Percentiles rank a stretch among this genome's conserved stretches.
Evolutionary conservation across 2,329 filamentous ascomycete species (phyloP).

Genomic region (Trichophyton benhamiae): DNA sequence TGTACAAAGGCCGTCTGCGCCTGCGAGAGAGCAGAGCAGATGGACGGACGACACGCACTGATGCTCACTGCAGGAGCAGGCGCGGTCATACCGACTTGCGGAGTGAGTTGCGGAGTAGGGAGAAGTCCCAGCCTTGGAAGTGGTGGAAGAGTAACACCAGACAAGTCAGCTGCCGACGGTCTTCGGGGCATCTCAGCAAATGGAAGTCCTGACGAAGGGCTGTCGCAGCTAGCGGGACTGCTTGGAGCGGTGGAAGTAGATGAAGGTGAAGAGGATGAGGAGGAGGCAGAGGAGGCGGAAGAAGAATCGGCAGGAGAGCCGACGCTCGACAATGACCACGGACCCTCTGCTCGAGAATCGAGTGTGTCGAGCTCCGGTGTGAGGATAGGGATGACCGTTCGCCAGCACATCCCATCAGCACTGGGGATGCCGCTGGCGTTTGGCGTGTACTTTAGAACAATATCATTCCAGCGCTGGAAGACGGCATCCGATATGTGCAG

Average conservation of each 20-base stretch:
- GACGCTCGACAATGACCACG: constrained; percentile 12
- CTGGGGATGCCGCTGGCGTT: constrained; percentile 32
- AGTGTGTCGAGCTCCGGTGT: constrained; percentile 46
- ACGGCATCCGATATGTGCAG: constrained; percentile 81
- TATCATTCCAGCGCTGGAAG: constrained; percentile 88
- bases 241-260: constrained; percentile 10
- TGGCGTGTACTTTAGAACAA: constrained; percentile 75
- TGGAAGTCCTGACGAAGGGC: neutral
- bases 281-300: too few species aligned
- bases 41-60: constrained; percentile 41
- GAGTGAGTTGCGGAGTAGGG: constrained; percentile 51
- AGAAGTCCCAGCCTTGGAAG: constrained; percentile 44
- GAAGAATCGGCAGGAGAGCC: constrained; percentile 8
- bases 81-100: constrained; percentile 39
- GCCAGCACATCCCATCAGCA: constrained; percentile 30
- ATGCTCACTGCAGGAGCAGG: constrained; percentile 50
- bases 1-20: constrained; percentile 43
- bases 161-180: constrained; percentile 11
- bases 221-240: neutral
- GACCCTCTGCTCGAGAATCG: constrained; percentile 21
- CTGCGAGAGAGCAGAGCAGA: constrained; percentile 47
- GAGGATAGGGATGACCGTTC: constrained; percentile 41
- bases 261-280: too few species aligned
- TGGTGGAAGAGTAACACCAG: constrained; percentile 31
- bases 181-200: constrained; percentile 8